A percentile compares a stretch with the other conserved stretches of the same genome.
These are phyloP conservation scores for Fusarium sp. DNA, from an alignment of 2,329 filamentous ascomycete genomes.

Conservation along the genomic window DNA sequence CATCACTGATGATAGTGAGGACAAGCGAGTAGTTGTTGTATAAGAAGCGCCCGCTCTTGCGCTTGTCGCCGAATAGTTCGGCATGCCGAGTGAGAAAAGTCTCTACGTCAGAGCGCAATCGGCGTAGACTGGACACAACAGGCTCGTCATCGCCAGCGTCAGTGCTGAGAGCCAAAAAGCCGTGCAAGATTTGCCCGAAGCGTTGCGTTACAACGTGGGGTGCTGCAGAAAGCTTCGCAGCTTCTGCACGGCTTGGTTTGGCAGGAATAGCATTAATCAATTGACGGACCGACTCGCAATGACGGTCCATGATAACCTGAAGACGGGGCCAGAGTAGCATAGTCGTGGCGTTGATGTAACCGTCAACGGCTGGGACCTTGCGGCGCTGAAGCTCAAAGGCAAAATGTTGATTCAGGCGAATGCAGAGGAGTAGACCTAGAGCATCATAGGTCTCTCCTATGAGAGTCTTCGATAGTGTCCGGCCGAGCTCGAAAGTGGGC, in stretches of 20 bases:
- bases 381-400: conserved; percentile 94
- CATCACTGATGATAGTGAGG: conserved; percentile 89
- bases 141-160: conserved; percentile 96
- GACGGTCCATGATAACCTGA: conserved; percentile 91
- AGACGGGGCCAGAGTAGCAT: conserved; percentile 98
- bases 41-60: conserved; percentile 87
- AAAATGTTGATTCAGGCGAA: conserved; percentile 91
- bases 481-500: conserved; percentile 87
- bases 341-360: conserved; percentile 92
- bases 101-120: conserved; percentile 85
- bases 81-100: conserved; percentile 82
- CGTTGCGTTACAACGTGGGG: conserved; percentile 93
- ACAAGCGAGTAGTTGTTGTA: conserved; percentile 97
- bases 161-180: conserved; percentile 83
- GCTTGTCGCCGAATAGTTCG: conserved; percentile 78
- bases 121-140: conserved; percentile 81
- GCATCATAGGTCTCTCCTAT: conserved; percentile 84
- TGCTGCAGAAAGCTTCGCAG: conserved; percentile 76
- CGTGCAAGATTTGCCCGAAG: conserved; percentile 93
- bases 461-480: conserved; percentile 79
- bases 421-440: conserved; percentile 88
- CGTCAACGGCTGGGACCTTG: conserved; percentile 88
- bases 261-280: conserved; percentile 66
- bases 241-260: conserved; percentile 60
- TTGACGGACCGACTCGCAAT: conserved; percentile 85